Evolutionary conservation across 2,329 filamentous ascomycete genomes (phyloP), one percentile per base, ranked within the genome.

Genomic region (Metarhizium brunneum): DNA sequence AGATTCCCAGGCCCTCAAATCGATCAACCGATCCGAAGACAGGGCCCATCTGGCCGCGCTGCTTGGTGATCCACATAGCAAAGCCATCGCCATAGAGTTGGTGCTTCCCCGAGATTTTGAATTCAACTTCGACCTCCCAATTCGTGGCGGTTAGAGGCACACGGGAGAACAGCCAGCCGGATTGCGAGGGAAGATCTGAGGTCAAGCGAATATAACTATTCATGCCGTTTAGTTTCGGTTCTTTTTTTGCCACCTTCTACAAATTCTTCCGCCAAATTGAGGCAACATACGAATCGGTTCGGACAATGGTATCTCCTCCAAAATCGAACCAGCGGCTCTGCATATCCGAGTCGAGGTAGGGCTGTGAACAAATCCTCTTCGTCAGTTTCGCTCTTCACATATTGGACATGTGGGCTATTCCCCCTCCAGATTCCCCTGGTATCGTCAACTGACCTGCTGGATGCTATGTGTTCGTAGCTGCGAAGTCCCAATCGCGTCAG

Each of bases 311-410:
- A 75, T 96, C 91, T 68, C 92, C 94, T 69, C 94, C 94, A 81
- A 95, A 99, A 76, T 99, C 94, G 75, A 92, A 99, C 92, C 94
- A 99, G 69, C 94, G 87, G 76, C 90, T 96, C 76, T 95, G 88
- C 86, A 97, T 92, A 72, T 97, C 94, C 58, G 91, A 94, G 75
- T 99, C 94, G 65, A 99, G 84, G 74, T 96, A 99, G 59, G 94
- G 94, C 88, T 96, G 68, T 60, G 54, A 16, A 35, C 11, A 30
- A 18, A 42, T n/a, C 20, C 53, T 18, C 35, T 43, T 48, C 50
- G 58, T 61, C 53, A 62, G 61, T 57, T 48, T 54, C 36, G 25
- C 38, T 16, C 2, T 20, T 45, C n/a, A 18, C 18, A 20, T 25
- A 20, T n/a, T 38, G 32, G 14, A 40, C 38, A 45, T 43, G 11